These are phyloP conservation scores for Pittosporum tobira DNA, from an alignment of 129 eudicot genomes.

Conservation along the genomic window DNA sequence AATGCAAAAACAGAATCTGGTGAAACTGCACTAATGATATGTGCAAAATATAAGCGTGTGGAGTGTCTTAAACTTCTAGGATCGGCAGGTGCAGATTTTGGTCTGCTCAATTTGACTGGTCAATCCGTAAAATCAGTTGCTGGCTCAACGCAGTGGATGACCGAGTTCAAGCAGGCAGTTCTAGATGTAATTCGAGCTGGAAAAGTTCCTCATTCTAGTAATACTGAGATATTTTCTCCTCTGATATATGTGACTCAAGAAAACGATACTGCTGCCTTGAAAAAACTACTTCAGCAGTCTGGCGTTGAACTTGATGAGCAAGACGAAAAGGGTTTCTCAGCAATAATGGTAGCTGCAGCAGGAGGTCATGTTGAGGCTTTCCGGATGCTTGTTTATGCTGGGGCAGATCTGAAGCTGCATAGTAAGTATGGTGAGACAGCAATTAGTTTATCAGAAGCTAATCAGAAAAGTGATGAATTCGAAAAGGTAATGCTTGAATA, in stretches of 20 bases:
- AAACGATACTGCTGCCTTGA: conserved; percentile 53
- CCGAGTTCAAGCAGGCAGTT: conserved; percentile 44
- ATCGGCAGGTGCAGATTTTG: conserved; percentile 77
- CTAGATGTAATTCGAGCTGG: conserved; percentile 43
- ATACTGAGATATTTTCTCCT: conserved; percentile 45
- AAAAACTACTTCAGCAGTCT: conserved; percentile 32
- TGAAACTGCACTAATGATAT: conserved; percentile 69
- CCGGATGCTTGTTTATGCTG: conserved; percentile 71
- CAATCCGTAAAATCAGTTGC: conserved; percentile 49
- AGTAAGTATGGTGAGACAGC: conserved; percentile 66
- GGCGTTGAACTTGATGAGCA: conserved; percentile 47
- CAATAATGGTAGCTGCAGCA: conserved; percentile 71
- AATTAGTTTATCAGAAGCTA: conserved; percentile 39
- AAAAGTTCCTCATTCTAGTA: conserved; percentile 45
- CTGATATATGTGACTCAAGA: conserved; percentile 51
- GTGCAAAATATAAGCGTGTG: conserved; percentile 46
- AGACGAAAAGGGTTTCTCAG: conserved; percentile 72
- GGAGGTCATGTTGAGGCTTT: conserved; percentile 76
- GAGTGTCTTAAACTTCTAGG: conserved; percentile 61
- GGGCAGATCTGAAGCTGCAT: conserved; percentile 55
- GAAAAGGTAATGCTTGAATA: conserved; percentile 80
- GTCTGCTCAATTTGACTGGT: conserved; percentile 40
- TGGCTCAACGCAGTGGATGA: conserved; percentile 37
- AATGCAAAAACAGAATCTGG: conserved; percentile 42
- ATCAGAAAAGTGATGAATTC: conserved; percentile 41